Evolutionary conservation across 2,329 filamentous ascomycete species (phyloP), one percentile per base, ranked within the genome.

Genomic region (Didymella keratinophila): DNA sequence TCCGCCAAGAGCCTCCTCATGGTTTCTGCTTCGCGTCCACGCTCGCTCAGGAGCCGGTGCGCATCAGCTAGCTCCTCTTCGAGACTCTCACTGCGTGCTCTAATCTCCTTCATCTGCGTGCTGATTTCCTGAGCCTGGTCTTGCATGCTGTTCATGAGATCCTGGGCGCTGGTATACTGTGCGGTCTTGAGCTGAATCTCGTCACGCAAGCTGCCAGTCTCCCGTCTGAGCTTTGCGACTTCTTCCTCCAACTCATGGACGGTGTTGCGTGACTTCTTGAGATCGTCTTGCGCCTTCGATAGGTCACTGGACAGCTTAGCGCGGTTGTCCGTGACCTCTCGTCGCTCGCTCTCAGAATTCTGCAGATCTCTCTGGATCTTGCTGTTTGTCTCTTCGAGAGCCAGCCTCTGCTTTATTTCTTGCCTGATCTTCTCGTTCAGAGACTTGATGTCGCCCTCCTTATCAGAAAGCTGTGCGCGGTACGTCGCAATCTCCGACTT

Each of bases 11-110:
- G 83, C 47, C 93, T 84, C 32, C 95, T 87, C 93, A 99, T 98
- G 0, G 92, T 97, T 79, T 98, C 94, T 25, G 88, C 91, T 78
- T 99, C 95, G 42, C 95, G 87, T 4, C 92, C 94, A 25, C 95
- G 88, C 77, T 99, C 95, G 51, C 86, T 87, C 2, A 99, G 84
- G 60, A 97, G 85, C 57, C 92, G 87, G 73, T 96, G 93, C 3
- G 93, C 89, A 76, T 99, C 95, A 1, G 87, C 87, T 1, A 98
- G 83, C 76, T 99, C 95, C 78, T 99, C 95, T 71, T 97, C 94
- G 0, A 98, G 81, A 57, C 89, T 91, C 71, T 97, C 93, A 37
- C 89, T 90, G 65, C 92, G 89, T 48, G 89, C 87, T 61, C 90
- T 88, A 1, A 91, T 87, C 78, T 99, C 95, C 76, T 95, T 96